Conservation (phyloP, 2,329 filamentous ascomycete species). For the Xylaria sp. region DNA sequence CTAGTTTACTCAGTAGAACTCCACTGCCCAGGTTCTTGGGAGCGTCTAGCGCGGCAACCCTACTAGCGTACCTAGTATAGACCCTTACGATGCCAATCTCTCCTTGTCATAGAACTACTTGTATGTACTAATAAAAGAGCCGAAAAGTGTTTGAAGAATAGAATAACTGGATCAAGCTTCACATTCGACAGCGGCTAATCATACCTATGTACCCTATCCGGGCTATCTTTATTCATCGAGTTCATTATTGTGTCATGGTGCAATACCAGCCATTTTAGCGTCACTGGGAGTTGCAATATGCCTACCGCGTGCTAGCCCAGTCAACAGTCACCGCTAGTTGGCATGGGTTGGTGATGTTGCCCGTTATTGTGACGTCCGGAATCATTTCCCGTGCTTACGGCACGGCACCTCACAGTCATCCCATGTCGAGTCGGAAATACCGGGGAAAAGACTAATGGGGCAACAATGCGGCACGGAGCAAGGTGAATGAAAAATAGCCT, state of each 20-base stretch:
- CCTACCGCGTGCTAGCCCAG: too few relatives aligned
- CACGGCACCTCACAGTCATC: neutral
- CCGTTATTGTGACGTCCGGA: neutral
- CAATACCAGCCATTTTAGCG: too few relatives aligned
- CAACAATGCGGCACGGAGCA: constrained; percentile 1
- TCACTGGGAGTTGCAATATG: too few relatives aligned
- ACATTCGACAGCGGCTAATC: too few relatives aligned
- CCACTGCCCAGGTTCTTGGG: constrained; percentile 4
- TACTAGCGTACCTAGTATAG: neutral
- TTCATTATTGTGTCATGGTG: neutral
- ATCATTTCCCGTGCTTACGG: constrained; percentile 10
- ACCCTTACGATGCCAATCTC: neutral
- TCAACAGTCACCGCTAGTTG: neutral
- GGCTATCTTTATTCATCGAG: neutral
- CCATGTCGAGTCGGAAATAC: constrained; percentile 1
- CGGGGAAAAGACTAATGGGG: neutral
- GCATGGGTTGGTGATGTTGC: neutral
- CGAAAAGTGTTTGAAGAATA: neutral
- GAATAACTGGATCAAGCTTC: neutral
- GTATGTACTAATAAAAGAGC: neutral
- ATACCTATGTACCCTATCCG: neutral
- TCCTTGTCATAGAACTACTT: constrained; percentile 7
- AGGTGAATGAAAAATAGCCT: neutral
- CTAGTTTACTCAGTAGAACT: neutral
- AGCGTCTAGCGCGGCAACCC: neutral